phyloP scores from a whole-genome alignment of 108 stramenopile genomes.

The Nitzschia sp. region DNA sequence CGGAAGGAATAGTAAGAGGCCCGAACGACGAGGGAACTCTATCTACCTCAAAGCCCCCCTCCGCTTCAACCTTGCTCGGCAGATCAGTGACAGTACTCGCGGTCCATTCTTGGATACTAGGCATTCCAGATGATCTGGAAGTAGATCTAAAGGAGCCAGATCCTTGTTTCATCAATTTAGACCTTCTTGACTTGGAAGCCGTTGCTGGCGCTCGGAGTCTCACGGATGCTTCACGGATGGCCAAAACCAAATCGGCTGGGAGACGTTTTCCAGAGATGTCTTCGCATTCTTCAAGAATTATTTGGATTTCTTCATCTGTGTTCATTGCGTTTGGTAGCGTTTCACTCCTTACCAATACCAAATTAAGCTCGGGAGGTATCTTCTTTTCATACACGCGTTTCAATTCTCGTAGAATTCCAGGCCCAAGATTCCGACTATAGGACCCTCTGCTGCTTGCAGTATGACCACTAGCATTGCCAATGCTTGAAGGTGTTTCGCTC shows the following conservation, averaged over 20 bases:
- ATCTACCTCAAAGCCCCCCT: conserved; percentile 7
- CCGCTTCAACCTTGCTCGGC: neutral
- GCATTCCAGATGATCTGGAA: conserved; percentile 27
- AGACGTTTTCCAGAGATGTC: conserved; percentile 20
- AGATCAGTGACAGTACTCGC: conserved; percentile 11
- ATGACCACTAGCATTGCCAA: neutral
- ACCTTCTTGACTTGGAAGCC: conserved; percentile 11
- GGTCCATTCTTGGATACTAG: conserved; percentile 23
- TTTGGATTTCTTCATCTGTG: conserved; percentile 22
- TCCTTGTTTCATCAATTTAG: conserved; percentile 10
- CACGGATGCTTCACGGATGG: conserved; percentile 23
- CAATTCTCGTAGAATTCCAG: conserved; percentile 4
- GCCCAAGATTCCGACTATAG: conserved; percentile 9
- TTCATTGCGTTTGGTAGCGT: conserved; percentile 21
- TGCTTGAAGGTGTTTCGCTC: neutral
- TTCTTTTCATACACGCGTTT: neutral
- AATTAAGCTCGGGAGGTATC: conserved; percentile 6
- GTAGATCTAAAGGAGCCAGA: conserved; percentile 18
- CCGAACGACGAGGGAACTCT: conserved; percentile 15
- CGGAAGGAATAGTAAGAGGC: conserved; percentile 2
- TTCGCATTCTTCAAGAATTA: conserved; percentile 21
- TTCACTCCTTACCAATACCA: conserved; percentile 8
- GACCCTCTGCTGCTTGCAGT: neutral
- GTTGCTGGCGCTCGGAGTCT: neutral
- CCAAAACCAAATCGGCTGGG: conserved; percentile 22